phyloP scores from a whole-genome alignment of 768 basidiomycete genomes.

The Xerocomellus amylosporus region DNA sequence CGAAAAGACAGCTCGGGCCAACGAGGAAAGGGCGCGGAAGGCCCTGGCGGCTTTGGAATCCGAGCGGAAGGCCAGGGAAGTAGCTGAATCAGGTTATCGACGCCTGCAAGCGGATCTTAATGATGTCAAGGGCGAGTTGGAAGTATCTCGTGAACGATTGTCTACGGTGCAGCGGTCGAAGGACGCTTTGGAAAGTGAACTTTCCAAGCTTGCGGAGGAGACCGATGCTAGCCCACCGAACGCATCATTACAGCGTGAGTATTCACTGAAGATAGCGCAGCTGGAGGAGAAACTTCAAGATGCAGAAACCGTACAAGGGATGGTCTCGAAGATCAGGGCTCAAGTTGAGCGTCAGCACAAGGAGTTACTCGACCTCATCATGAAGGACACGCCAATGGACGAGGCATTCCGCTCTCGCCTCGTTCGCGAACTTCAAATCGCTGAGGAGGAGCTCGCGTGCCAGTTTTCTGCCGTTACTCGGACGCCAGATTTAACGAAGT shows the following conservation, averaged over 20 bases:
- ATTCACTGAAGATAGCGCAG: constrained; percentile 57
- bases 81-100: constrained; percentile 58
- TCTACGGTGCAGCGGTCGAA: constrained; percentile 56
- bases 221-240: constrained; percentile 50
- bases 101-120: constrained; percentile 63
- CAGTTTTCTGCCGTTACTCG: constrained; percentile 29
- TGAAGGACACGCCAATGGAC: constrained; percentile 55
- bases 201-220: constrained; percentile 64
- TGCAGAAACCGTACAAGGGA: constrained; percentile 47
- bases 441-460: constrained; percentile 43
- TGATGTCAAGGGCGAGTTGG: constrained; percentile 50
- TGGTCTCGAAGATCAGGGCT: constrained; percentile 54
- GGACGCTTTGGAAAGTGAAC: constrained; percentile 62
- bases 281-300: constrained; percentile 63
- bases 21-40: constrained; percentile 58
- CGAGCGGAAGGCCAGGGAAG: constrained; percentile 63
- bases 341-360: constrained; percentile 65
- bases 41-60: constrained; percentile 61
- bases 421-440: constrained; percentile 58
- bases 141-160: constrained; percentile 55
- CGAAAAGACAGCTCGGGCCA: constrained; percentile 61
- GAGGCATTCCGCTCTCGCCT: constrained; percentile 59
- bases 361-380: constrained; percentile 68
- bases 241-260: constrained; percentile 61
- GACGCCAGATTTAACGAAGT: constrained; percentile 41